Evolutionary conservation across 2,329 filamentous ascomycete genomes (phyloP).

Genomic region (Fusarium piperis): DNA sequence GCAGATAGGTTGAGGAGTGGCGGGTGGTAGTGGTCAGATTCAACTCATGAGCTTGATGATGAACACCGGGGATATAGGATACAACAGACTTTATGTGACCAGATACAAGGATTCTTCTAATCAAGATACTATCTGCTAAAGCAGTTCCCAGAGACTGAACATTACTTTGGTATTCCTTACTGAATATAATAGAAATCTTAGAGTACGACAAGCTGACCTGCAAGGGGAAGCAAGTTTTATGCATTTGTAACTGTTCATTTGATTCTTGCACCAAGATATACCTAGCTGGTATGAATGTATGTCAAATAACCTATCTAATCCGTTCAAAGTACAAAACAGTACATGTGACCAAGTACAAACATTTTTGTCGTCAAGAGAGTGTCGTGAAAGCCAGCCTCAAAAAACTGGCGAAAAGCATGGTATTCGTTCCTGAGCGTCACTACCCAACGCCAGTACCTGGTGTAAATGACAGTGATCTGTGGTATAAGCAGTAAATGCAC

Average conservation of each 20-base stretch:
- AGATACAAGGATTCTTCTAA: not conserved
- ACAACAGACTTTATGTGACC: not conserved
- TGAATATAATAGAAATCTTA: not conserved
- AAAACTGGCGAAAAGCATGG: not conserved
- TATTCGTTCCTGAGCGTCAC: not conserved
- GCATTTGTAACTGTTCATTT: not conserved
- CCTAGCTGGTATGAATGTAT: not conserved
- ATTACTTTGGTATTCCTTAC: not conserved
- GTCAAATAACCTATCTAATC: not conserved
- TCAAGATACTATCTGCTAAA: too few relatives aligned
- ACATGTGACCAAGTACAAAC: not conserved
- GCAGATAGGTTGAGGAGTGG: slow-evolving; percentile 65
- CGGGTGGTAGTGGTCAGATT: slow-evolving; percentile 17
- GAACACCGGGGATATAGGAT: not conserved
- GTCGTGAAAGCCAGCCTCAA: not conserved
- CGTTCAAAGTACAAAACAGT: not conserved
- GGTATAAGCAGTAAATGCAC: not conserved
- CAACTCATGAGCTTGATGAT: not conserved
- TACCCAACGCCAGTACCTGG: not conserved
- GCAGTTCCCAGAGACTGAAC: not conserved
- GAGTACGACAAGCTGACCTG: not conserved
- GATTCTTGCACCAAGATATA: not conserved
- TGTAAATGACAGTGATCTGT: slow-evolving; percentile 14
- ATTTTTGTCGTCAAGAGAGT: not conserved
- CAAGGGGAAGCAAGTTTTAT: not conserved